These are phyloP conservation scores for Pistacia integerrima DNA, from an alignment of 345 rosid species.

Conservation along the genomic window DNA sequence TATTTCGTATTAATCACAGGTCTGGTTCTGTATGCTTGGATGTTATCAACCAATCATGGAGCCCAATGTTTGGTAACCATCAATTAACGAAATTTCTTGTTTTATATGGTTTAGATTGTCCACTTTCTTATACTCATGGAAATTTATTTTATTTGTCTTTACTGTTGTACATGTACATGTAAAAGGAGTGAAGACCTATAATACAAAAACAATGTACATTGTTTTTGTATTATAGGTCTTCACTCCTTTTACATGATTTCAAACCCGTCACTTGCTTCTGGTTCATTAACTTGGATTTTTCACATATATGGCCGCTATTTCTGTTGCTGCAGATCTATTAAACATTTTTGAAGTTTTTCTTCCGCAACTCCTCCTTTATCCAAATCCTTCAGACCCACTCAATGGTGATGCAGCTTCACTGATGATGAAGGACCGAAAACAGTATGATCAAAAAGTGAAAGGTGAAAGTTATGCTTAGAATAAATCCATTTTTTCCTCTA, in stretches of 20 bases:
- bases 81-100: neutral
- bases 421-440: slow-evolving; percentile 65
- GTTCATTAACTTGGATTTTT: slow-evolving; percentile 2
- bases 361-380: slow-evolving; percentile 73
- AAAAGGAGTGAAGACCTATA: no score
- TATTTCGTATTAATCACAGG: slow-evolving; percentile 37
- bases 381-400: slow-evolving; percentile 73
- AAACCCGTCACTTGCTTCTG: neutral
- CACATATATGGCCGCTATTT: neutral
- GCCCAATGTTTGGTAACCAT: slow-evolving; percentile 75
- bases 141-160: neutral
- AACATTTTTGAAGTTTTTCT: slow-evolving; percentile 72
- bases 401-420: slow-evolving; percentile 73
- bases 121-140: neutral
- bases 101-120: neutral
- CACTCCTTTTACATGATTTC: neutral
- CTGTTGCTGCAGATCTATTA: slow-evolving; percentile 56
- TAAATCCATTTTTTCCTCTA: neutral
- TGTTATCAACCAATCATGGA: slow-evolving; percentile 80
- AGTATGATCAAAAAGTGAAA: slow-evolving; percentile 72
- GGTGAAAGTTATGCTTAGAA: slow-evolving; percentile 34
- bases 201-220: no score
- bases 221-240: neutral
- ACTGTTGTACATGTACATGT: neutral
- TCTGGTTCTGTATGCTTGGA: slow-evolving; percentile 79